A percentile compares a stretch with the other conserved stretches of the same genome.
Evolutionary conservation across 495 filamentous ascomycete genomes (phyloP).

Genomic region (Tirmania nivea): DNA sequence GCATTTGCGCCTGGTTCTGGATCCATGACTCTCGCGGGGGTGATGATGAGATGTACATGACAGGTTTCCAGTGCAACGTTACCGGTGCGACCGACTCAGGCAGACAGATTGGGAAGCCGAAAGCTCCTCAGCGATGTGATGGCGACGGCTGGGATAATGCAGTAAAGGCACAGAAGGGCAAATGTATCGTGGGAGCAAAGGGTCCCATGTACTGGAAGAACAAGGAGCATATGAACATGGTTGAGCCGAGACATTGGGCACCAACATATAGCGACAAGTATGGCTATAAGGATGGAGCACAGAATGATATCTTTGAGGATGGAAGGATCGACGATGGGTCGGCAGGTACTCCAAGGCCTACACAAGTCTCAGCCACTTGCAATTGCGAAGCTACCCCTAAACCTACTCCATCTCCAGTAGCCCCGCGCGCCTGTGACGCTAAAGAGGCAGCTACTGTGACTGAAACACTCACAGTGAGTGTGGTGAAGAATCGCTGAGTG

Average conservation of each 20-base stretch:
- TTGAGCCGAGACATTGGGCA: conserved; percentile 5
- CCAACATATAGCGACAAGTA: conserved; percentile 7
- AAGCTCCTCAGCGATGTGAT: conserved; percentile 26
- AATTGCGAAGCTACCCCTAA: background rate
- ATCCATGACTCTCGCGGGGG: conserved; percentile 11
- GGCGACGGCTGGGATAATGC: conserved; percentile 12
- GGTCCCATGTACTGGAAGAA: conserved; percentile 21
- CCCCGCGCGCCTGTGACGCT: background rate
- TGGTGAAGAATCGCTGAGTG: background rate
- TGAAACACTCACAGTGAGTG: background rate
- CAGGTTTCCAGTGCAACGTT: conserved; percentile 32
- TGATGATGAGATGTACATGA: conserved; percentile 25
- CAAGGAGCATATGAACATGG: conserved; percentile 9
- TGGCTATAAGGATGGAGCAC: conserved; percentile 19
- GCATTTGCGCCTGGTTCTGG: conserved; percentile 30
- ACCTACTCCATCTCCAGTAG: background rate
- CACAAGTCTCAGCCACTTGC: background rate
- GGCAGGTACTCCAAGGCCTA: background rate
- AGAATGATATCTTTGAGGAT: conserved; percentile 26
- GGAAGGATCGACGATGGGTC: background rate
- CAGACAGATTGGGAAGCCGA: conserved; percentile 22
- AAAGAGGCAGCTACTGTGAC: background rate
- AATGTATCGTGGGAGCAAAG: conserved; percentile 31
- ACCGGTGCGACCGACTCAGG: conserved; percentile 25
- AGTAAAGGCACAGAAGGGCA: conserved; percentile 1